Conservation (phyloP, 78 protist genomes). For the Dictyostelium discoideum region dicty_2.7 NC_007089.4:1461501-1462000, state of each 20-base stretch:
- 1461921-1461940: slow-evolving; percentile 25
- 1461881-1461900: slow-evolving; percentile 67
- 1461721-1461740: slow-evolving; percentile 31
- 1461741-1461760: slow-evolving; percentile 66
- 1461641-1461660: slow-evolving; percentile 56
- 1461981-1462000: neutral
- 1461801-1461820: slow-evolving; percentile 50
- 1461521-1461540: neutral
- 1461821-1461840: slow-evolving; percentile 43
- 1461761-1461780: slow-evolving; percentile 63
- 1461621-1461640: slow-evolving; percentile 55
- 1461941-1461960: slow-evolving; percentile 21
- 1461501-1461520: neutral
- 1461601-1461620: slow-evolving; percentile 66
- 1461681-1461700: slow-evolving; percentile 27
- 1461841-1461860: slow-evolving; percentile 43
- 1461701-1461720: slow-evolving; percentile 29
- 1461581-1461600: slow-evolving; percentile 73
- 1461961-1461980: neutral
- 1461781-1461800: slow-evolving; percentile 56
- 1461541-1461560: too few relatives aligned
- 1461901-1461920: slow-evolving; percentile 56
- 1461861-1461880: slow-evolving; percentile 78
- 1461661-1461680: slow-evolving; percentile 41
- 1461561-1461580: slow-evolving; percentile 55